A percentile compares a stretch with the other conserved stretches of the same genome.
Conservation (phyloP, 768 basidiomycete genomes). For the Suillus luteus region DNA sequence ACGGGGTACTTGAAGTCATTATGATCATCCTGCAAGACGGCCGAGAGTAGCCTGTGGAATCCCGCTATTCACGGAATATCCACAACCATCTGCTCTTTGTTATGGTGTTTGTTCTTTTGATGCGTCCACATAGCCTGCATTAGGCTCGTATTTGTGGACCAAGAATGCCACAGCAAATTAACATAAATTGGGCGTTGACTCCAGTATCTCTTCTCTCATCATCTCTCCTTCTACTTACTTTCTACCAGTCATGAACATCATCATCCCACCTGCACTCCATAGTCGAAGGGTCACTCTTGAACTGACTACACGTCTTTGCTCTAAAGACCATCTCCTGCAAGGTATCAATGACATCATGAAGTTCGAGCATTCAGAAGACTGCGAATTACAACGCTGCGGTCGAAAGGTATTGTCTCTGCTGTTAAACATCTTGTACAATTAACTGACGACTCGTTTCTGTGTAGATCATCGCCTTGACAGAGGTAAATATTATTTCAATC, state of each 20-base stretch:
- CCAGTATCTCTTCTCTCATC: conserved; percentile 13
- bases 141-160: not conserved
- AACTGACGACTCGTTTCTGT: not conserved
- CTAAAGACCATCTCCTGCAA: conserved; percentile 29
- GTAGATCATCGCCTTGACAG: conserved; percentile 51
- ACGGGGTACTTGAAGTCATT: not conserved
- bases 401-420: conserved; percentile 25
- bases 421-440: conserved; percentile 13
- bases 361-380: conserved; percentile 21
- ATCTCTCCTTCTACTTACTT: conserved; percentile 1
- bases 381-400: conserved; percentile 24
- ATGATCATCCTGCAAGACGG: not conserved
- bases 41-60: not conserved
- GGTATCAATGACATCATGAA: conserved; percentile 29
- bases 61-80: not conserved
- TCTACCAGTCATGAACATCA: not conserved
- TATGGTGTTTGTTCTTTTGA: not conserved
- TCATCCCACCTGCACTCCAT: conserved; percentile 20
- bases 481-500: conserved; percentile 41
- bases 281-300: conserved; percentile 33
- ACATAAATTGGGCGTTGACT: conserved; percentile 20
- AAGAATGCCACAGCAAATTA: conserved; percentile 24
- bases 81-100: conserved; percentile 14
- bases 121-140: not conserved
- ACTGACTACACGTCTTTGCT: conserved; percentile 30